These are phyloP conservation scores for Psilocybe tampanensis DNA, from an alignment of 768 basidiomycete species.

Conservation along the genomic window DNA sequence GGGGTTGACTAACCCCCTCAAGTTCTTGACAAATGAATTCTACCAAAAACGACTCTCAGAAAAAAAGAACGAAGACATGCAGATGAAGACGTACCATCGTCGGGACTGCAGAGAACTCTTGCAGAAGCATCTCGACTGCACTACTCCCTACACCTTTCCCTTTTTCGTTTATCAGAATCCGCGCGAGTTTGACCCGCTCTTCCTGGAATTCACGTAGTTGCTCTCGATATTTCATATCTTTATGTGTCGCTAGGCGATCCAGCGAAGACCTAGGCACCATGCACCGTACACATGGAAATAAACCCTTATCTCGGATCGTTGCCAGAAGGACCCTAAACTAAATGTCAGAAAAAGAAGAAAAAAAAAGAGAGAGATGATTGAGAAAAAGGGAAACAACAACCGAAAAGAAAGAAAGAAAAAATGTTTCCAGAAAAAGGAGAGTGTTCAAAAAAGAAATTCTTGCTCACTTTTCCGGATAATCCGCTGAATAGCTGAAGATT, in stretches of 20 bases:
- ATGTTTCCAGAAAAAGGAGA: no score
- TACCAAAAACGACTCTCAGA: conserved; percentile 1
- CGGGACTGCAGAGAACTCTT: conserved; percentile 27
- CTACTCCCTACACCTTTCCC: conserved; percentile 4
- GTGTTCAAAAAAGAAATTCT: no score
- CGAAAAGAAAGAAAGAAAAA: no score
- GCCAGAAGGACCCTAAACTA: conserved; percentile 34
- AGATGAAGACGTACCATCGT: conserved; percentile 22
- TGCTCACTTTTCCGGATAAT: conserved; percentile 35
- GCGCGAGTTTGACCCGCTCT: conserved; percentile 9
- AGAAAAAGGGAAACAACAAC: no score
- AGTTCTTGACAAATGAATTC: conserved; percentile 23
- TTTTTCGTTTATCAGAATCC: conserved; percentile 7
- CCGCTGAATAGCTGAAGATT: conserved; percentile 39
- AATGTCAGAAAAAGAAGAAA: no score
- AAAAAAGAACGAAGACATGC: no score
- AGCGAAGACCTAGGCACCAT: conserved; percentile 30
- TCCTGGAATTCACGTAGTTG: conserved; percentile 11
- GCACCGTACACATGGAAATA: conserved; percentile 40
- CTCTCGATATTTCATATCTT: conserved; percentile 18
- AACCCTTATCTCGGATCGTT: conserved; percentile 38
- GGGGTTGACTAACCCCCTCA: conserved; percentile 22
- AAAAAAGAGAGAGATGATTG: no score
- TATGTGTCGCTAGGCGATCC: conserved; percentile 28
- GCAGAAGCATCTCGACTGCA: conserved; percentile 22